Percentiles rank a stretch among this genome's conserved stretches.
Evolutionary conservation across 2,329 filamentous ascomycete genomes (phyloP).

Genomic region (Sclerotiophoma versabilis): DNA sequence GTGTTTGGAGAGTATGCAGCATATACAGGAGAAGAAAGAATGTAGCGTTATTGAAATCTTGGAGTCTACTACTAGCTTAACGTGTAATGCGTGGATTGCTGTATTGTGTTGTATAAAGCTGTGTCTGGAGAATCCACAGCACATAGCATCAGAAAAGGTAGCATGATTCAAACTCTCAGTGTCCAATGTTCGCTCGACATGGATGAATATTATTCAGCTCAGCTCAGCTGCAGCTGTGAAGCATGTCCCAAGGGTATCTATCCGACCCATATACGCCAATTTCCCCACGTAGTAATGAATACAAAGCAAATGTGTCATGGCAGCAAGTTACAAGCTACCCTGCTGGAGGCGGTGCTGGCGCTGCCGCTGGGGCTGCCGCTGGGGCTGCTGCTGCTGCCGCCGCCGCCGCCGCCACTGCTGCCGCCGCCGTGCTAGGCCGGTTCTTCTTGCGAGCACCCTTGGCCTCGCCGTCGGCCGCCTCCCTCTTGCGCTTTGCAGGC

Average conservation of each 20-base stretch:
- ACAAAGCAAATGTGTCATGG: constrained; percentile 7
- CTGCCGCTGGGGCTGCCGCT: background rate
- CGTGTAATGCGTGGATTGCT: background rate
- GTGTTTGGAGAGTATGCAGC: background rate
- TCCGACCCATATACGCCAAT: constrained; percentile 16
- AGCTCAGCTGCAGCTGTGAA: background rate
- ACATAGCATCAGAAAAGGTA: too few species aligned
- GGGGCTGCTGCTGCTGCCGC: background rate
- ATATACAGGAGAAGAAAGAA: background rate
- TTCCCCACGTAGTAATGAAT: background rate
- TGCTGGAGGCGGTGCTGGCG: background rate
- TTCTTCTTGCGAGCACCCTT: constrained; percentile 46
- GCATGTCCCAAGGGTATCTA: constrained; percentile 21
- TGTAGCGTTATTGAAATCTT: background rate
- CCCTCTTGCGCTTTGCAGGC: constrained; percentile 53
- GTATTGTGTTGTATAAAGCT: background rate
- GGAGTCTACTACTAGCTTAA: too few species aligned
- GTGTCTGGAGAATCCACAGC: background rate
- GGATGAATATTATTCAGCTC: background rate
- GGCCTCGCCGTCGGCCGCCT: constrained; percentile 41
- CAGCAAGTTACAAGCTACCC: background rate
- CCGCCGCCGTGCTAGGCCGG: constrained; percentile 31
- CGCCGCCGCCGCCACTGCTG: background rate
- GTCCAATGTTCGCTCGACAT: background rate
- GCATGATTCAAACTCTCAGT: background rate